Conservation (phyloP, 2,329 filamentous ascomycete genomes). For the Dothideomycetes sp. region DNA sequence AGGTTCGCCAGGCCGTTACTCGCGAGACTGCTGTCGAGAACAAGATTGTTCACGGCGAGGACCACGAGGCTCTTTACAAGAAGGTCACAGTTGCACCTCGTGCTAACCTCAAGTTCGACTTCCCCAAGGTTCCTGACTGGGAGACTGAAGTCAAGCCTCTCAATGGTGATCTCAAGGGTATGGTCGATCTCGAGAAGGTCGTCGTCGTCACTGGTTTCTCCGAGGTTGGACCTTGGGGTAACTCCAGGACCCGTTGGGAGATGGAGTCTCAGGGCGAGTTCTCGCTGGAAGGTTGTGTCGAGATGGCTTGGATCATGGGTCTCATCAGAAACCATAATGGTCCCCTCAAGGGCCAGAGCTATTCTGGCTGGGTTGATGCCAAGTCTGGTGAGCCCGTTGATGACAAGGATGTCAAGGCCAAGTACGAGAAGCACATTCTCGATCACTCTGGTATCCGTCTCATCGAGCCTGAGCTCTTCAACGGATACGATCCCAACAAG, state of each 20-base stretch:
- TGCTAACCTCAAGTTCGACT: constrained; percentile 96
- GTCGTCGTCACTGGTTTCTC: constrained; percentile 96
- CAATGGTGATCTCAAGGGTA: constrained; percentile 80
- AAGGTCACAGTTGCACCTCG: constrained; percentile 87
- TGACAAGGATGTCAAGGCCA: constrained; percentile 93
- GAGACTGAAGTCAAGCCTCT: constrained; percentile 81
- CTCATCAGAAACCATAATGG: constrained; percentile 98
- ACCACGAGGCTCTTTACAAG: constrained; percentile 86
- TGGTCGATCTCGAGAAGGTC: constrained; percentile 97
- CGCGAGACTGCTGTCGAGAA: constrained; percentile 96
- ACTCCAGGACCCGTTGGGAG: constrained; percentile 95
- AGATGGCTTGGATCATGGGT: constrained; percentile 99
- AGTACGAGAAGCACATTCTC: constrained; percentile 94
- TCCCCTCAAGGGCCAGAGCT: constrained; percentile 86
- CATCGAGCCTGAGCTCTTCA: constrained; percentile 94
- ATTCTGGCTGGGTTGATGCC: constrained; percentile 91
- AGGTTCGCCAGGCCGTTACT: constrained; percentile 83
- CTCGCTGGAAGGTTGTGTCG: constrained; percentile 92
- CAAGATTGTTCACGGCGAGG: constrained; percentile 90
- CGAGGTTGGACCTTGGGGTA: constrained; percentile 96
- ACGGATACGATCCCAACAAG: constrained; percentile 94
- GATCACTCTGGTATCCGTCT: constrained; percentile 96
- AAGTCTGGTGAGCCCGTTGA: constrained; percentile 94
- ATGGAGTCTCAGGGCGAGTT: constrained; percentile 98
- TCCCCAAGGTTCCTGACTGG: constrained; percentile 85